Evolutionary conservation across 257 asterid genomes (phyloP), one percentile per base, ranked within the genome.

Genomic region (Voacanga thouarsii): DNA sequence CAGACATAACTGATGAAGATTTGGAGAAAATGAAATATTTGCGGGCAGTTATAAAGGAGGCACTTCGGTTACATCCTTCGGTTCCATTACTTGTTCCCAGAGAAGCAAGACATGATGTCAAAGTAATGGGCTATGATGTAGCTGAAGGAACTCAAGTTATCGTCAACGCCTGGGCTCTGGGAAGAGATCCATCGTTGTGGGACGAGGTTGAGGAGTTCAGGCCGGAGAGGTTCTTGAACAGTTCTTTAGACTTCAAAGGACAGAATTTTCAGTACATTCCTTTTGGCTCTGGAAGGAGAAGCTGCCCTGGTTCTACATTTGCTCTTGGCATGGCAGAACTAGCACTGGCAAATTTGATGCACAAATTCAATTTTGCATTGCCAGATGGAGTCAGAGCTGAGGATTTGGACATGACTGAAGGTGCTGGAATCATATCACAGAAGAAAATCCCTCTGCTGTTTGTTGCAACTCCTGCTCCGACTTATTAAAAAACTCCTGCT

Each of bases 221-320:
- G 72, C 72, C 72, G 3, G 72, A 67, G 72, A 67, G 72, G 45
- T 67, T 67, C 72, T 30, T 67, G 23, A 67, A 14, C 12, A 67
- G 23, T 28, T 30, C 24, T 67, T 30, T 39, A 11, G 49, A 39
- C 24, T 33, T 33, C n/a, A 67, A 39, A 30, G 72, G 45, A n/a
- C 49, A 10, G n/a, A 39, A 67, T 16, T 67, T 14, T 67, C 45
- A 67, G 26, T 67, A 37, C 21, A 67, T 67, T 67, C 72, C 72
- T 14, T 67, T 67, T 39, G 72, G 72, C 15, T 67, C 72, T 3
- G 72, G 72, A 37, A 67, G 72, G 50, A 67, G 72, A 44, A 67
- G 72, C 24, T 67, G 72, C 51, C 72, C 72, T 16, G 72, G 72
- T 26, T 30, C 72, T 67, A 11, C 72, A 67, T 33, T 67, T 26